Percentiles rank a stretch among this genome's conserved stretches.
phyloP scores from a whole-genome alignment of 169 alveolate genomes.

The Plasmodium sp. region DNA sequence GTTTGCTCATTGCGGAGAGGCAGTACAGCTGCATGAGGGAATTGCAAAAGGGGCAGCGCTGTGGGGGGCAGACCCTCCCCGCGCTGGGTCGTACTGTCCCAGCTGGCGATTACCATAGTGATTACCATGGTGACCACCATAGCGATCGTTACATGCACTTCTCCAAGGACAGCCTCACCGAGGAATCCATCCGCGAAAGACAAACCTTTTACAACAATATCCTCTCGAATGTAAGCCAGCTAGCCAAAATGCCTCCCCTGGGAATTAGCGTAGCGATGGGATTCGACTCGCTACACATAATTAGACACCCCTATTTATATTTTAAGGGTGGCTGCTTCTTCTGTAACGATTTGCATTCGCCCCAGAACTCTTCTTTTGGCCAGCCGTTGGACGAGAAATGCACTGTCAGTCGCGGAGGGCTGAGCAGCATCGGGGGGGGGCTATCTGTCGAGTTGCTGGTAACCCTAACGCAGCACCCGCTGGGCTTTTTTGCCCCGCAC shows the following conservation, averaged over 20 bases:
- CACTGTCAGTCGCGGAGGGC: constrained; percentile 80
- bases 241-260: constrained; percentile 75
- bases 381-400: constrained; percentile 84
- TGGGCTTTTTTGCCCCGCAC: constrained; percentile 78
- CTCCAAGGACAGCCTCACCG: not conserved
- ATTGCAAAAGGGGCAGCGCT: not conserved
- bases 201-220: constrained; percentile 45
- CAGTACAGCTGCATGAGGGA: constrained; percentile 30
- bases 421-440: constrained; percentile 81
- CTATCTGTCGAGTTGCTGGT: constrained; percentile 78
- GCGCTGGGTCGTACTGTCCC: not conserved
- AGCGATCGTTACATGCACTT: not conserved
- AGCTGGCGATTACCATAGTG: not conserved
- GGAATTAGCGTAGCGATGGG: constrained; percentile 80
- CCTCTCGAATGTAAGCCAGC: not conserved
- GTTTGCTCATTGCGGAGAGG: constrained; percentile 74
- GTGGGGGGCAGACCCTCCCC: not conserved
- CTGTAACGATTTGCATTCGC: constrained; percentile 82
- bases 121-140: not conserved
- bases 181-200: not conserved
- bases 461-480: constrained; percentile 81
- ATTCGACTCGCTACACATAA: constrained; percentile 78
- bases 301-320: constrained; percentile 80
- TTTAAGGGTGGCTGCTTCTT: constrained; percentile 82
- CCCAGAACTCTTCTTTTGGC: constrained; percentile 30